Evolutionary conservation across 805 yeast species (phyloP).

Genomic region (Yamadazyma paraphyllophila): DNA sequence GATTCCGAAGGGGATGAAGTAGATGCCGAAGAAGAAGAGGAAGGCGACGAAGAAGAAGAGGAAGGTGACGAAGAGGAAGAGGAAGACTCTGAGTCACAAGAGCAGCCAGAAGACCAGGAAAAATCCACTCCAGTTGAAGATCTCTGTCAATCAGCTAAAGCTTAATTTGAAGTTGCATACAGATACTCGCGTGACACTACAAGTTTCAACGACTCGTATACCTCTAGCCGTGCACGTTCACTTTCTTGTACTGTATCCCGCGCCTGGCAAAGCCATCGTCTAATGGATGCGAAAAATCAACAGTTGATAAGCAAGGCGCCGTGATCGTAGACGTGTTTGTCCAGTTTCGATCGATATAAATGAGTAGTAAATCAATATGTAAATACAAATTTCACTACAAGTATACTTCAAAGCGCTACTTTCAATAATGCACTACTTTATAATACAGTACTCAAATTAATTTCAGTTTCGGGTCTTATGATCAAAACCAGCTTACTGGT

Average conservation of each 20-base stretch:
- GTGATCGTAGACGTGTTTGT: too few species aligned
- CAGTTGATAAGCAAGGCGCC: background rate
- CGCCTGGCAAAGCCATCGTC: background rate
- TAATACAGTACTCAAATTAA: background rate
- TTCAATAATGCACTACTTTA: too few species aligned
- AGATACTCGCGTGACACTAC: background rate
- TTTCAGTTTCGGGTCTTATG: background rate
- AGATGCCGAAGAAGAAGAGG: background rate
- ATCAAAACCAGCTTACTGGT: background rate
- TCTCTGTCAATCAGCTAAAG: background rate
- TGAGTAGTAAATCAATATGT: too few species aligned
- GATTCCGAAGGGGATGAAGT: background rate
- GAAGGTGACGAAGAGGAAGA: background rate
- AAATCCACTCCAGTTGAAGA: too few species aligned
- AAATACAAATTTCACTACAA: too few species aligned
- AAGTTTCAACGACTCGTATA: background rate
- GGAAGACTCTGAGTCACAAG: too few species aligned
- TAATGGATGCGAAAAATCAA: slow-evolving; percentile 2
- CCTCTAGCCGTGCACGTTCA: background rate
- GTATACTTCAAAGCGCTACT: too few species aligned
- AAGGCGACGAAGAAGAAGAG: background rate
- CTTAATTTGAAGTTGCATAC: background rate
- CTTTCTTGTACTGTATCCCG: background rate
- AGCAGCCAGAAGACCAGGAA: too few species aligned
- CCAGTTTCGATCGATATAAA: too few species aligned